Percentiles rank a stretch among this genome's conserved stretches.
Evolutionary conservation across 2,329 filamentous ascomycete genomes (phyloP).

Genomic region (Cercospora sesami): DNA sequence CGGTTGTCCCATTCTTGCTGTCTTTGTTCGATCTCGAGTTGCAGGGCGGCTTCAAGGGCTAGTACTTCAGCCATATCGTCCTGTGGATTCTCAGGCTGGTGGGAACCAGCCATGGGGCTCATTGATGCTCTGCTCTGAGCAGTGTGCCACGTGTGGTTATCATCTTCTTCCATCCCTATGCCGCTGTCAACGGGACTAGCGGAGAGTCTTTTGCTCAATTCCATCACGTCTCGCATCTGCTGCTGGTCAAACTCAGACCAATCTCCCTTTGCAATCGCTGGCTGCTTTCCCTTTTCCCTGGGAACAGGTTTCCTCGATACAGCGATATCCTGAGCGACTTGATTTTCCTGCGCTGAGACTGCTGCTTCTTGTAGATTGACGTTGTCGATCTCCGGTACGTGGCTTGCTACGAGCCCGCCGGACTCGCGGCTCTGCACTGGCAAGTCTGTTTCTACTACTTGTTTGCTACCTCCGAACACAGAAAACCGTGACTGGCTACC

Average conservation of each 20-base stretch:
- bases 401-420: background rate
- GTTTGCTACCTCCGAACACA: conserved; percentile 8
- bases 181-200: conserved; percentile 24
- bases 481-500: background rate
- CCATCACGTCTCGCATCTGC: background rate
- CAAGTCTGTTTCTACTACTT: background rate
- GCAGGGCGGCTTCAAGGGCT: conserved; percentile 6
- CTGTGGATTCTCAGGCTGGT: background rate
- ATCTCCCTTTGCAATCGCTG: background rate
- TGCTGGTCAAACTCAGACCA: background rate
- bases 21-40: conserved; percentile 3
- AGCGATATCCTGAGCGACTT: background rate
- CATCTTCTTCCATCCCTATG: conserved; percentile 11
- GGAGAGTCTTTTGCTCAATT: background rate
- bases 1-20: conserved; percentile 18
- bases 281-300: conserved; percentile 11
- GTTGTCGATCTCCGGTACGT: background rate
- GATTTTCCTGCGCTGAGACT: background rate
- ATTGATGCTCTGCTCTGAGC: conserved; percentile 17
- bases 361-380: background rate
- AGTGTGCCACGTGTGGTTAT: background rate
- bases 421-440: background rate
- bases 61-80: conserved; percentile 10
- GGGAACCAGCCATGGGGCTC: background rate
- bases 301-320: background rate